phyloP scores from a whole-genome alignment of 495 filamentous ascomycete genomes.

The Podospora comata region DNA sequence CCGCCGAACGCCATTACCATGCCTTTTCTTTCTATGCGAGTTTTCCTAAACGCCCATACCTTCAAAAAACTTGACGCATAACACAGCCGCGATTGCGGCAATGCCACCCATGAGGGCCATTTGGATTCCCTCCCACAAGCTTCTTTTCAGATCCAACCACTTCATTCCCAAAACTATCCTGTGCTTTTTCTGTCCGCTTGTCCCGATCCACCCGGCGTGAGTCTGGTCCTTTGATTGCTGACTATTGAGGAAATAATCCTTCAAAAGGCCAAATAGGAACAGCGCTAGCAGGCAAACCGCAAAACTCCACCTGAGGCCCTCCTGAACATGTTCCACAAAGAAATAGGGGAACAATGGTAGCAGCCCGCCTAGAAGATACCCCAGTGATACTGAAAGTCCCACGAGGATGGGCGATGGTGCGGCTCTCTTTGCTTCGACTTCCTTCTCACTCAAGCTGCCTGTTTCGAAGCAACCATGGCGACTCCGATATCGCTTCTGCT shows the following conservation, averaged over 20 bases:
- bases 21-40: neutral
- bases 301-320: conserved; percentile 50
- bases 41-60: conserved; percentile 3
- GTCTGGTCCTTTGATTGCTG: neutral
- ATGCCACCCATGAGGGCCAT: conserved; percentile 9
- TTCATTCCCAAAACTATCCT: neutral
- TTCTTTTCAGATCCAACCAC: conserved; percentile 5
- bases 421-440: neutral
- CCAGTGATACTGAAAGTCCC: conserved; percentile 16
- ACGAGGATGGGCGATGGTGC: conserved; percentile 2
- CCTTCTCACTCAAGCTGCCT: neutral
- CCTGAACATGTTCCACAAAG: conserved; percentile 38
- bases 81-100: conserved; percentile 5
- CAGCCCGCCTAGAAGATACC: conserved; percentile 56
- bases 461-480: neutral
- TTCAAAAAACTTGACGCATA: conserved; percentile 8
- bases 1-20: neutral
- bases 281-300: conserved; percentile 51
- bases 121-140: conserved; percentile 4
- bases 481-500: neutral
- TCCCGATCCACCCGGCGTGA: neutral
- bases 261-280: conserved; percentile 52
- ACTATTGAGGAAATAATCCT: conserved; percentile 35
- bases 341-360: conserved; percentile 60
- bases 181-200: neutral